Evolutionary conservation across 139 green algal species (phyloP).

Genomic region (Pleodorina starrii): DNA sequence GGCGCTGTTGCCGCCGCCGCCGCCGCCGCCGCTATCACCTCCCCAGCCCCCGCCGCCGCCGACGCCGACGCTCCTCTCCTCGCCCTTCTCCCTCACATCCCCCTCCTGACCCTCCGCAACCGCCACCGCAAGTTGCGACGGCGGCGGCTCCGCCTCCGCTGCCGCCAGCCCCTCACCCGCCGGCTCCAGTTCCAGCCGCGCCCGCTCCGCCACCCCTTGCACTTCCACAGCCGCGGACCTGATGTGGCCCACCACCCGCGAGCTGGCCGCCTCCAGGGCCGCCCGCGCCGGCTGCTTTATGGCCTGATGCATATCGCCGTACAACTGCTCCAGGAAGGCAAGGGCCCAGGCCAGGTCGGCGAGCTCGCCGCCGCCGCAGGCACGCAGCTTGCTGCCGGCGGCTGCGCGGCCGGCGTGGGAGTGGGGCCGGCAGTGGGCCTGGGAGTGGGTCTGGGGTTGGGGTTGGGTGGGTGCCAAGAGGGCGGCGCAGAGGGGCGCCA

Average conservation of each 20-base stretch:
- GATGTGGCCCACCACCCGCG: conserved; percentile 14
- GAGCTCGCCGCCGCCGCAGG: background rate
- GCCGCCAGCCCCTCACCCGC: background rate
- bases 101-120: too few relatives aligned
- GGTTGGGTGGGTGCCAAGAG: background rate
- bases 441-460: too few relatives aligned
- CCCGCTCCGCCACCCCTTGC: background rate
- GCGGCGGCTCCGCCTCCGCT: too few relatives aligned
- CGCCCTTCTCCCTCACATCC: background rate
- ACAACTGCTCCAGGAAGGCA: conserved; percentile 17
- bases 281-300: conserved; percentile 15
- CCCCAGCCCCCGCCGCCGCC: too few relatives aligned
- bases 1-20: background rate
- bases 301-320: conserved; percentile 45
- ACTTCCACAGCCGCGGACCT: background rate
- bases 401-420: too few relatives aligned
- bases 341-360: conserved; percentile 40
- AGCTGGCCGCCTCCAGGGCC: background rate
- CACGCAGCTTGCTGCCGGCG: background rate
- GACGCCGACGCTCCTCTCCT: background rate
- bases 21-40: background rate
- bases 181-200: background rate
- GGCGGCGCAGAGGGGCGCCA: background rate
- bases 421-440: too few relatives aligned
- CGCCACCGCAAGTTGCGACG: too few relatives aligned